Percentiles rank a stretch among this genome's conserved stretches.
Conservation (phyloP, 2,329 filamentous ascomycete genomes). For the Claviceps monticola region DNA sequence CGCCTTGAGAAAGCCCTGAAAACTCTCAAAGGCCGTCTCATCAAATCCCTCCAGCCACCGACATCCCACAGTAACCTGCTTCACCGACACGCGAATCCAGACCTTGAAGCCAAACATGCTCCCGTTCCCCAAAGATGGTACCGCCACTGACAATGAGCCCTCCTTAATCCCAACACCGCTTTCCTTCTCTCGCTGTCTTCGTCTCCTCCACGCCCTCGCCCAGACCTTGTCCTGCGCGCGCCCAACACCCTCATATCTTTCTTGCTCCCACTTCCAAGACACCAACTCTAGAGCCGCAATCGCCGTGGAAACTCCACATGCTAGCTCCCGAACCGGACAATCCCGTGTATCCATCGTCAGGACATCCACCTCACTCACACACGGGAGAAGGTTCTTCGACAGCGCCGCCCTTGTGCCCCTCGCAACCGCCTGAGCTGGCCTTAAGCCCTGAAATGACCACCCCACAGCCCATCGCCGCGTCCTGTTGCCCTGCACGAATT, state of each 20-base stretch:
- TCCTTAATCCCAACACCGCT: conserved; percentile 3
- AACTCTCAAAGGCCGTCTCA: conserved; percentile 67
- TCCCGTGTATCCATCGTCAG: conserved; percentile 29
- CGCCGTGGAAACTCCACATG: conserved; percentile 25
- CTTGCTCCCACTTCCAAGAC: conserved; percentile 49
- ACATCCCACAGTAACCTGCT: conserved; percentile 33
- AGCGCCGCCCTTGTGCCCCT: conserved; percentile 27
- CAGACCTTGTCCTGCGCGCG: conserved; percentile 61
- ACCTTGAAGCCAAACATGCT: conserved; percentile 44
- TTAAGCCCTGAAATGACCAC: conserved; percentile 64
- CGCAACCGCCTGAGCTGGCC: conserved; percentile 41
- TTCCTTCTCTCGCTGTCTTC: conserved; percentile 38
- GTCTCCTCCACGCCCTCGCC: conserved; percentile 59
- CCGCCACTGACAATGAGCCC: not conserved
- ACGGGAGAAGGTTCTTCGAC: conserved; percentile 29
- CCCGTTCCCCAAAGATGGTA: conserved; percentile 14
- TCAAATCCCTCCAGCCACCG: conserved; percentile 61
- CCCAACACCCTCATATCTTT: conserved; percentile 42
- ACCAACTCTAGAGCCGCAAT: conserved; percentile 43
- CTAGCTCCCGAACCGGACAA: conserved; percentile 24
- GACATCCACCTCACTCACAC: conserved; percentile 24
- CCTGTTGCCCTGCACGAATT: conserved; percentile 62
- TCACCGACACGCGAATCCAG: conserved; percentile 26
- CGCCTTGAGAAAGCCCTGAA: conserved; percentile 61
- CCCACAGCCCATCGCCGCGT: conserved; percentile 79